Evolutionary conservation across 2,329 filamentous ascomycete species (phyloP).

Genomic region (Penicillium sp.): DNA sequence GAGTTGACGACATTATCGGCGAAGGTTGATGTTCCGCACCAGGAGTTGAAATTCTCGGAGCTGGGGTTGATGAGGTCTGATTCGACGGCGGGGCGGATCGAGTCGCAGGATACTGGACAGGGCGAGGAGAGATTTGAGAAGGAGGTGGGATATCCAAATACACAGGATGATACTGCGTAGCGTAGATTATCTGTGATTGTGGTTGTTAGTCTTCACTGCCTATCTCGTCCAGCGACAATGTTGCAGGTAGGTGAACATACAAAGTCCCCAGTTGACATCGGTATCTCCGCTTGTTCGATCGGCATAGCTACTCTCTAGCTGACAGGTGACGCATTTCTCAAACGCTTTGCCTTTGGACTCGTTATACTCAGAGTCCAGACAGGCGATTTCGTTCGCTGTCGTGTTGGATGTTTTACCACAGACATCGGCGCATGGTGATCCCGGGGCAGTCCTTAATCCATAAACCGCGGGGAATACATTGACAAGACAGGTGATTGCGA

Average conservation of each 20-base stretch:
- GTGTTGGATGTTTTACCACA: slow-evolving; percentile 42
- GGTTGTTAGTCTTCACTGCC: neutral
- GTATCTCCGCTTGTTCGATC: slow-evolving; percentile 41
- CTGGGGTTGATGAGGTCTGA: slow-evolving; percentile 34
- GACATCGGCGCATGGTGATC: slow-evolving; percentile 44
- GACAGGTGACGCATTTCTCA: slow-evolving; percentile 46
- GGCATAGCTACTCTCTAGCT: slow-evolving; percentile 44
- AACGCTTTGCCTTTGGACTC: slow-evolving; percentile 42
- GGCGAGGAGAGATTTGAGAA: slow-evolving; percentile 47
- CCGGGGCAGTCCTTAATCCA: slow-evolving; percentile 36
- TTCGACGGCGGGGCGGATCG: slow-evolving; percentile 37
- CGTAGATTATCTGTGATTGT: slow-evolving; percentile 48
- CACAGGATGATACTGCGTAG: slow-evolving; percentile 48
- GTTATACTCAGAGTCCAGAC: slow-evolving; percentile 43
- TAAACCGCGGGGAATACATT: slow-evolving; percentile 26
- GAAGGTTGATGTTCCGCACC: slow-evolving; percentile 44
- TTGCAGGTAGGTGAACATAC: slow-evolving; percentile 35
- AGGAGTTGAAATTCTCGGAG: slow-evolving; percentile 37
- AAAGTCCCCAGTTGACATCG: slow-evolving; percentile 52
- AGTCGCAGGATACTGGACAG: slow-evolving; percentile 49
- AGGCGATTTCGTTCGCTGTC: slow-evolving; percentile 47
- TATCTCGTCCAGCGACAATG: neutral
- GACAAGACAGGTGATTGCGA: slow-evolving; percentile 24
- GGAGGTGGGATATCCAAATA: slow-evolving; percentile 46
- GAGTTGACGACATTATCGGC: slow-evolving; percentile 46